phyloP scores from a whole-genome alignment of 768 basidiomycete species.

The Trametes cubensis region DNA sequence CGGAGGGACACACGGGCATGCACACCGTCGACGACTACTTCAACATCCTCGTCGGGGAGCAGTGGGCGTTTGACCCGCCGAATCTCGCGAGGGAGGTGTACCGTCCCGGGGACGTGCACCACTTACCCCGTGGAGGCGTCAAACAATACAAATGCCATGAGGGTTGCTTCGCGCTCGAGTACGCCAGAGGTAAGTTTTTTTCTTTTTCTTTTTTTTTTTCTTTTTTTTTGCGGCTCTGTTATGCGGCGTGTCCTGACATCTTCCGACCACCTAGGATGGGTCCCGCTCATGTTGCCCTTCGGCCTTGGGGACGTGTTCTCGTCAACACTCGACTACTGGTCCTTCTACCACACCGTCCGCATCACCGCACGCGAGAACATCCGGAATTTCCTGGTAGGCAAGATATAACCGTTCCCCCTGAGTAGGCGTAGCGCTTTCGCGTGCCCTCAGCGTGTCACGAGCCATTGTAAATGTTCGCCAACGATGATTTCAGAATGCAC shows the following conservation, averaged over 20 bases:
- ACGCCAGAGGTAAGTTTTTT: conserved; percentile 73
- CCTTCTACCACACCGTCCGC: conserved; percentile 74
- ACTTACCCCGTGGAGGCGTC: conserved; percentile 76
- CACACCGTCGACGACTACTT: conserved; percentile 99
- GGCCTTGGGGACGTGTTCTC: conserved; percentile 84
- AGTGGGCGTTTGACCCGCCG: conserved; percentile 90
- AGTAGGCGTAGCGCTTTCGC: too few relatives aligned
- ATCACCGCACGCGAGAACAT: conserved; percentile 86
- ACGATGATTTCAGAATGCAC: too few relatives aligned
- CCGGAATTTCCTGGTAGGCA: conserved; percentile 79
- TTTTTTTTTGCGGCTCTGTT: too few relatives aligned
- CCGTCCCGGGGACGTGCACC: conserved; percentile 80
- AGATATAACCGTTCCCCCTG: conserved; percentile 55
- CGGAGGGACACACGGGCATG: conserved; percentile 92
- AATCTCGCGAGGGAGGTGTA: conserved; percentile 86
- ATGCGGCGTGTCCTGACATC: too few relatives aligned
- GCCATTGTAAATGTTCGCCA: too few relatives aligned
- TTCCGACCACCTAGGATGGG: conserved; percentile 71
- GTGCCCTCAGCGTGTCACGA: too few relatives aligned
- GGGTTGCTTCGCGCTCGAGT: conserved; percentile 94
- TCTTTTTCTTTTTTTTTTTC: too few relatives aligned
- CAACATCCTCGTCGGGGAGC: conserved; percentile 90
- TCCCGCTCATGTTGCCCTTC: conserved; percentile 94
- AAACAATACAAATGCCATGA: conserved; percentile 99
- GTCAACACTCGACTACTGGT: conserved; percentile 87